These are phyloP conservation scores for Wallacemonas sp. DNA, from an alignment of 208 protist species.

Conservation along the genomic window DNA sequence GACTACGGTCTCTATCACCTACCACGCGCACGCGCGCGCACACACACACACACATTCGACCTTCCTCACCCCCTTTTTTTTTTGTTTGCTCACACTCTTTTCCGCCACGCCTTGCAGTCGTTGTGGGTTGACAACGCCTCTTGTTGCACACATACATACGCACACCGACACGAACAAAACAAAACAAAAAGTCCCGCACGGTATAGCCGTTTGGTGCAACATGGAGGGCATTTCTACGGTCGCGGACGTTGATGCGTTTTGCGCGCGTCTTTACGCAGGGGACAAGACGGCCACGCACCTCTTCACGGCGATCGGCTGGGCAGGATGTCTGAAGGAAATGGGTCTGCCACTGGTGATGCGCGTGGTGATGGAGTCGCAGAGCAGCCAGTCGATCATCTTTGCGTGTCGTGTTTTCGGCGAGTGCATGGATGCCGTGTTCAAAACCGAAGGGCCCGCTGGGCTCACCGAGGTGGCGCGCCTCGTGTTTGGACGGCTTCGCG, in stretches of 20 bases:
- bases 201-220: neutral
- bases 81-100: no score
- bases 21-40: no score
- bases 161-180: no score
- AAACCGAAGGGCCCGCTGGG: conserved; percentile 10
- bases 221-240: conserved; percentile 19
- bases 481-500: conserved; percentile 25
- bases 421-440: conserved; percentile 38
- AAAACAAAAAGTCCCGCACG: neutral
- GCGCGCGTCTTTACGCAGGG: conserved; percentile 27
- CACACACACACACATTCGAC: no score
- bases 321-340: conserved; percentile 26
- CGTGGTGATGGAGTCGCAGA: conserved; percentile 45
- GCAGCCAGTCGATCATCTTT: conserved; percentile 59
- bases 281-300: conserved; percentile 28
- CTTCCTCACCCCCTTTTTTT: no score
- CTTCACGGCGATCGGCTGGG: conserved; percentile 32
- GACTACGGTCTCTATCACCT: no score
- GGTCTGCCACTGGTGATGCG: conserved; percentile 30
- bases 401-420: conserved; percentile 44
- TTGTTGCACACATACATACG: no score
- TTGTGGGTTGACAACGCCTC: no score
- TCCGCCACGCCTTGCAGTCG: no score
- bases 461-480: conserved; percentile 25
- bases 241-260: conserved; percentile 30